A percentile compares a stretch with the other conserved stretches of the same genome.
Evolutionary conservation across 768 basidiomycete species (phyloP).

Genomic region (Rhodocollybia butyracea): DNA sequence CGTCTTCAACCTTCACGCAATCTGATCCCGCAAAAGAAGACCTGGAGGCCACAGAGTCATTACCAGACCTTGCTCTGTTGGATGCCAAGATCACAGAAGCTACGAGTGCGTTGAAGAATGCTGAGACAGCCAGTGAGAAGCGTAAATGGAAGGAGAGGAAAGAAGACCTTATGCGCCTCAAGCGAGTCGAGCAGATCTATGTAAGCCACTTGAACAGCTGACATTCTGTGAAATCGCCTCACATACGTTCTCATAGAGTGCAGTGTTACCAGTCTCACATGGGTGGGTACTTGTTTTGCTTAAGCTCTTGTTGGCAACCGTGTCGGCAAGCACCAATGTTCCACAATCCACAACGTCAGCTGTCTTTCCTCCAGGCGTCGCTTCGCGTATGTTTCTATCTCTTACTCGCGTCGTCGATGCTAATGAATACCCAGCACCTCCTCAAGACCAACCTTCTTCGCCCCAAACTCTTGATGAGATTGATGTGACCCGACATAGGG

Average conservation of each 20-base stretch:
- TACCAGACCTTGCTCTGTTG: conserved; percentile 69
- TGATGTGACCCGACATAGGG: conserved; percentile 91
- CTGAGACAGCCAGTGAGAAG: conserved; percentile 48
- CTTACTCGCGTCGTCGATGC: conserved; percentile 6
- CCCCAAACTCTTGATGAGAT: conserved; percentile 86
- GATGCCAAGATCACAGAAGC: conserved; percentile 76
- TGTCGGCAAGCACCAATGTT: conserved; percentile 70
- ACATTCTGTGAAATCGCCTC: neutral
- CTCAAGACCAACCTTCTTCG: conserved; percentile 58
- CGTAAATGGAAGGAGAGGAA: conserved; percentile 64
- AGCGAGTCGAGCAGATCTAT: conserved; percentile 90
- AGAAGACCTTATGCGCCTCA: conserved; percentile 83
- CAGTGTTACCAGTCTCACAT: conserved; percentile 78
- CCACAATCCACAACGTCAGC: conserved; percentile 68
- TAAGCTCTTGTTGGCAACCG: conserved; percentile 89
- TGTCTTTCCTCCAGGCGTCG: conserved; percentile 68
- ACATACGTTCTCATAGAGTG: conserved; percentile 53
- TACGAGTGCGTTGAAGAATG: conserved; percentile 44
- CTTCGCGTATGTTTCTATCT: conserved; percentile 49
- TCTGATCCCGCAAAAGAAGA: conserved; percentile 30
- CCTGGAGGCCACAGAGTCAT: conserved; percentile 54
- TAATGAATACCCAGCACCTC: conserved; percentile 28
- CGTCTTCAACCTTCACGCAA: conserved; percentile 45
- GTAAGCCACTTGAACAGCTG: conserved; percentile 46
- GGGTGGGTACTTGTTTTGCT: conserved; percentile 92